Conservation (phyloP, 257 asterid genomes). For the Ocimum tenuiflorum region DNA sequence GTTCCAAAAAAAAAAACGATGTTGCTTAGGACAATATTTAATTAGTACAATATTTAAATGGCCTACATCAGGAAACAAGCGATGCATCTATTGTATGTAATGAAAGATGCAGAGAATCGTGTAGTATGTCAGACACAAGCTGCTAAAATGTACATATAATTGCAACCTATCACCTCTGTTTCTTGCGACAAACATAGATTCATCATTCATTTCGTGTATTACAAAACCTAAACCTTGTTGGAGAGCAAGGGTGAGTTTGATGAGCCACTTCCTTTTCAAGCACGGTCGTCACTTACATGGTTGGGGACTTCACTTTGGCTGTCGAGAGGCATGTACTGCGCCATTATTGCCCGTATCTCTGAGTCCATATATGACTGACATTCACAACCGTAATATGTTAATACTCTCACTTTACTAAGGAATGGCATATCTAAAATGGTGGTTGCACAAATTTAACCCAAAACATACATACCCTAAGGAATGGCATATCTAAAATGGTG, state of each 20-base stretch:
- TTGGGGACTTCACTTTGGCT: slow-evolving; percentile 60
- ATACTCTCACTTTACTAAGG: not conserved
- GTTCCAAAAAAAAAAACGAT: not conserved
- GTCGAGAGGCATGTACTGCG: slow-evolving; percentile 87
- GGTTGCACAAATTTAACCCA: not conserved
- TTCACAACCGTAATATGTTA: not conserved
- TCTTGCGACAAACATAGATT: slow-evolving; percentile 2
- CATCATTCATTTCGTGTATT: slow-evolving; percentile 13
- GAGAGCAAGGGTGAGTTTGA: slow-evolving; percentile 11
- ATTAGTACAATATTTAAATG: not conserved
- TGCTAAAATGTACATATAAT: slow-evolving; percentile 22
- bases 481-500: not conserved
- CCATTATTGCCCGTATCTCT: slow-evolving; percentile 84
- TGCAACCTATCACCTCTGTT: slow-evolving; percentile 14
- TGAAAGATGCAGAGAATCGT: not conserved
- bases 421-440: not conserved
- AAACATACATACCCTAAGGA: not conserved
- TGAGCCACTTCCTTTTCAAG: slow-evolving; percentile 30
- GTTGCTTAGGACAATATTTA: not conserved
- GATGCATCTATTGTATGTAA: not conserved
- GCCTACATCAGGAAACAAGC: slow-evolving; percentile 11
- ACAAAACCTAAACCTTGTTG: slow-evolving; percentile 22
- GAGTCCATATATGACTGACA: slow-evolving; percentile 81
- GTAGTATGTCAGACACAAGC: not conserved
- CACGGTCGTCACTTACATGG: slow-evolving; percentile 44